These are phyloP conservation scores for Cucumis sativus DNA, from an alignment of 306 rosid genomes.

Conservation along the genomic window DNA sequence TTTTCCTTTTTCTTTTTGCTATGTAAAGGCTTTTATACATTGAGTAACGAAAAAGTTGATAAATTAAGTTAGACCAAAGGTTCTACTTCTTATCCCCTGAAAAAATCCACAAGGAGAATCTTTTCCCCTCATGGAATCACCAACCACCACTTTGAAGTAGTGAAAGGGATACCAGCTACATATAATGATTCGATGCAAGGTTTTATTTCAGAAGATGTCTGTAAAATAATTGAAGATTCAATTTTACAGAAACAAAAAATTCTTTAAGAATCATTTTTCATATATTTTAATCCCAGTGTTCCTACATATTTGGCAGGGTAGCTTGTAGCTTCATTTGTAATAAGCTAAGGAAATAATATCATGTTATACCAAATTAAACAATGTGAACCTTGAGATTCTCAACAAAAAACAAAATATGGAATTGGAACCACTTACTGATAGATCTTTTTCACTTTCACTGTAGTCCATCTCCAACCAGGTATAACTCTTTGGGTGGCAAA, in stretches of 20 bases:
- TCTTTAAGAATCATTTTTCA: not conserved
- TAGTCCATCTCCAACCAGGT: conserved; percentile 94
- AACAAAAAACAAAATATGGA: conserved; percentile 10
- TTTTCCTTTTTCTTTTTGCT: not conserved
- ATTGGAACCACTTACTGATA: conserved; percentile 41
- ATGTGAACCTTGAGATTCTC: not conserved
- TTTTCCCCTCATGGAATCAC: not conserved
- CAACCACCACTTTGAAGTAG: not conserved
- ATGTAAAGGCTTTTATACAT: not conserved
- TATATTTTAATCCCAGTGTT: not conserved
- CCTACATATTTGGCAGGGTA: not conserved
- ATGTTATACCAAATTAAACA: not conserved
- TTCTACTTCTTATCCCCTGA: not conserved
- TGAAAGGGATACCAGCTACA: not conserved
- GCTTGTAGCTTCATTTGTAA: not conserved
- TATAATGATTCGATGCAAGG: not conserved
- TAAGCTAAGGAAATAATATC: not conserved
- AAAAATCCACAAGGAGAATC: not conserved
- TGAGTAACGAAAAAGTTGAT: not conserved
- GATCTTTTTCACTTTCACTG: conserved; percentile 35
- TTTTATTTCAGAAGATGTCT: not conserved
- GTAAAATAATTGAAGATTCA: not conserved
- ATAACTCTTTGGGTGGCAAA: conserved; percentile 48
- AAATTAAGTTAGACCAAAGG: not conserved
- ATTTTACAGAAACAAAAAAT: not conserved